These are phyloP conservation scores for Fagopyrum tataricum DNA, from an alignment of 148 eudicot genomes.

Conservation along the genomic window DNA sequence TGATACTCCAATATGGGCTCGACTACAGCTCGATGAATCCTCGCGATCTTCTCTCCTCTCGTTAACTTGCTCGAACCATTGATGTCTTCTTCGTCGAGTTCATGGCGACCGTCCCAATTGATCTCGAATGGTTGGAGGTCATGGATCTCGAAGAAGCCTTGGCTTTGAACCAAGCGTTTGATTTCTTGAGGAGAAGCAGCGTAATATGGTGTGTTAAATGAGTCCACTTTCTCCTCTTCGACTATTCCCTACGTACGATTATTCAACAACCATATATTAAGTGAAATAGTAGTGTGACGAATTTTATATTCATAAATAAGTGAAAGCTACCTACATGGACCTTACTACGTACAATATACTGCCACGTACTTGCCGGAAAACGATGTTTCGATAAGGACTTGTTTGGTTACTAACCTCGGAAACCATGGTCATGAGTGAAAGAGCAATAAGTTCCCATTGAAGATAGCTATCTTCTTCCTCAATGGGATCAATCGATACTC, in stretches of 20 bases:
- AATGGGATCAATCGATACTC: conserved; percentile 23
- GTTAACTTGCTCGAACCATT: conserved; percentile 10
- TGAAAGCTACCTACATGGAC: too few species aligned
- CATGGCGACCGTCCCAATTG: conserved; percentile 35
- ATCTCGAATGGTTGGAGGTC: conserved; percentile 30
- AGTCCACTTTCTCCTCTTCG: conserved; percentile 56
- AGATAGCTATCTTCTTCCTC: conserved; percentile 21
- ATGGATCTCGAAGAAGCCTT: conserved; percentile 43
- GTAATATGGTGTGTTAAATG: conserved; percentile 57
- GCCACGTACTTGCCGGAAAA: too few species aligned
- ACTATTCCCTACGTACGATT: conserved; percentile 63
- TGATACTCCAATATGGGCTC: conserved; percentile 51
- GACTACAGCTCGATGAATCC: conserved; percentile 47
- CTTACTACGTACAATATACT: too few species aligned
- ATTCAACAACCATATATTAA: too few species aligned
- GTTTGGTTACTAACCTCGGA: conserved; percentile 32
- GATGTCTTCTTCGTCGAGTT: neutral
- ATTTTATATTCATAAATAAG: too few species aligned
- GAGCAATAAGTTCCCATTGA: conserved; percentile 58
- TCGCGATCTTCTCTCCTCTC: conserved; percentile 41
- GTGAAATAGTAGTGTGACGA: too few species aligned
- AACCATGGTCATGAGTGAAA: conserved; percentile 43
- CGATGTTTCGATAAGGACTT: neutral
- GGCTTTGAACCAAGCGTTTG: conserved; percentile 24
- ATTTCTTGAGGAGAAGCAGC: conserved; percentile 52